phyloP scores from a whole-genome alignment of 352 stramenopile genomes.

The Globisporangium lucens region DNA sequence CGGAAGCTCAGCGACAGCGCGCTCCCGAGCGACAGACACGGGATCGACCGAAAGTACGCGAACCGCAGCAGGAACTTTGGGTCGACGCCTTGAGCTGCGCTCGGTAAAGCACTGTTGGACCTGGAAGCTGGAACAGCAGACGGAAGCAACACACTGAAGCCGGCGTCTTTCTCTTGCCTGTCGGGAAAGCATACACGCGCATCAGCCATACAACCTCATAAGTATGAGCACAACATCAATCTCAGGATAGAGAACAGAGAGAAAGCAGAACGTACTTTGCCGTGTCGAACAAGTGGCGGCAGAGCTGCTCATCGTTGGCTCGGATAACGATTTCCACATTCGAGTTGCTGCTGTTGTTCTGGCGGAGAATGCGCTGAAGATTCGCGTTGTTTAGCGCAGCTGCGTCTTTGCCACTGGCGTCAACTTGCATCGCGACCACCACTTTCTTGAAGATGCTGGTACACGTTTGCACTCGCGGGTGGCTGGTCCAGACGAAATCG shows the following conservation, averaged over 20 bases:
- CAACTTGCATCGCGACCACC: slow-evolving; percentile 31
- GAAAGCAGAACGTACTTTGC: slow-evolving; percentile 9
- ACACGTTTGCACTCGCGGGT: slow-evolving; percentile 29
- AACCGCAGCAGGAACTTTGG: slow-evolving; percentile 47
- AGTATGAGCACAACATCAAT: background rate
- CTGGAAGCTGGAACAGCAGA: slow-evolving; percentile 2
- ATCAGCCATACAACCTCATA: background rate
- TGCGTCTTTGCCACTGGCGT: background rate
- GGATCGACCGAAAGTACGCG: slow-evolving; percentile 55
- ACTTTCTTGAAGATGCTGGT: slow-evolving; percentile 55
- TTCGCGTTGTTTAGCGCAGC: slow-evolving; percentile 6
- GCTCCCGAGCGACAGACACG: slow-evolving; percentile 49
- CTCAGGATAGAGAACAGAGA: background rate
- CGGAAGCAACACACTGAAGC: slow-evolving; percentile 28
- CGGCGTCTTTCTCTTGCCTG: slow-evolving; percentile 31
- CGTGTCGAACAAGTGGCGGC: slow-evolving; percentile 11
- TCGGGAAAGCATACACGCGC: background rate
- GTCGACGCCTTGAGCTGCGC: slow-evolving; percentile 29
- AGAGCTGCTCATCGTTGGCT: slow-evolving; percentile 10
- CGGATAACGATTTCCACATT: slow-evolving; percentile 20
- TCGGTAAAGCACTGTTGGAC: background rate
- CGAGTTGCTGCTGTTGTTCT: slow-evolving; percentile 21
- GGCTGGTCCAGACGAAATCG: slow-evolving; percentile 24
- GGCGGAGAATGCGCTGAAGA: slow-evolving; percentile 21
- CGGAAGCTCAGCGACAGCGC: slow-evolving; percentile 74